Percentiles rank a stretch among this genome's conserved stretches.
Evolutionary conservation across 495 filamentous ascomycete species (phyloP).

Genomic region (Annulohypoxylon stygium): DNA sequence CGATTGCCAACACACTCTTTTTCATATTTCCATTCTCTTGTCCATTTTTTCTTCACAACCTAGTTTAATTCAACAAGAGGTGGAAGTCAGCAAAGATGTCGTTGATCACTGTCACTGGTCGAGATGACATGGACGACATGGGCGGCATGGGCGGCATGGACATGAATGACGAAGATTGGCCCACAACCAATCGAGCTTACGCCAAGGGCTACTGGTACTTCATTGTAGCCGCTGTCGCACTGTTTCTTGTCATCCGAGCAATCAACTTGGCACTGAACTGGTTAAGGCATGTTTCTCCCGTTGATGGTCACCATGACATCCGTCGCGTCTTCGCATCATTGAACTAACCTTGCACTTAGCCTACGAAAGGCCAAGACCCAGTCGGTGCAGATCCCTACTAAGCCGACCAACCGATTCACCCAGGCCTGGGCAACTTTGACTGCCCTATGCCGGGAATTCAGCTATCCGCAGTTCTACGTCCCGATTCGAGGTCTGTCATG

Average conservation of each 20-base stretch:
- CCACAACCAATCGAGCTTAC: constrained; percentile 54
- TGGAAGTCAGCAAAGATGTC: constrained; percentile 44
- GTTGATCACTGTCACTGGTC: constrained; percentile 7
- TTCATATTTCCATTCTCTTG: background rate
- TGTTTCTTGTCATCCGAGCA: constrained; percentile 53
- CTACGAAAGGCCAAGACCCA: constrained; percentile 54
- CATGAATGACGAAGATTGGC: constrained; percentile 40
- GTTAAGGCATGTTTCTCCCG: constrained; percentile 49
- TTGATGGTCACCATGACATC: background rate
- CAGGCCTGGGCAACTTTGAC: constrained; percentile 74
- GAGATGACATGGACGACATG: constrained; percentile 43
- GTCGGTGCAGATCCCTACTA: constrained; percentile 69
- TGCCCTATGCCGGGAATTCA: constrained; percentile 75
- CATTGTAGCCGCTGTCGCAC: constrained; percentile 56
- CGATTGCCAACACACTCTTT: background rate
- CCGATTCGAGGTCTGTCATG: constrained; percentile 61
- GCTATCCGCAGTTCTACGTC: constrained; percentile 72
- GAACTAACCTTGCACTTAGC: constrained; percentile 47
- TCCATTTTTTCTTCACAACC: background rate
- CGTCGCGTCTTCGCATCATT: background rate
- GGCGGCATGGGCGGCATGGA: constrained; percentile 45
- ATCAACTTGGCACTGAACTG: constrained; percentile 56
- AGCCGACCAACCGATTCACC: constrained; percentile 70
- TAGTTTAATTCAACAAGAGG: background rate
- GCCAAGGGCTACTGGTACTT: constrained; percentile 67